phyloP scores from a whole-genome alignment of 495 filamentous ascomycete species.

The Neurospora intermedia region DNA sequence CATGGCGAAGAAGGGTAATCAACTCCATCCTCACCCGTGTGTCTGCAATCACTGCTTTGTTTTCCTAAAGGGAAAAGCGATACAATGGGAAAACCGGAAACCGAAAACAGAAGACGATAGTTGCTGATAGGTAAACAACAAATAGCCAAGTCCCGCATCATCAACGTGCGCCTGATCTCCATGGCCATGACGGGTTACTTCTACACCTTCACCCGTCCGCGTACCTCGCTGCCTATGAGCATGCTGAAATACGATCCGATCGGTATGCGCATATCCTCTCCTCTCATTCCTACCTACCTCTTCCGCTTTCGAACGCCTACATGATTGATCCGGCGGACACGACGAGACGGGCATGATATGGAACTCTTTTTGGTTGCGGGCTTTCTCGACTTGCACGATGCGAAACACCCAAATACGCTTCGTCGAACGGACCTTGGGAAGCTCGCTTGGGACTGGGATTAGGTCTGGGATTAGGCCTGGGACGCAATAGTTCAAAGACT shows the following conservation, averaged over 20 bases:
- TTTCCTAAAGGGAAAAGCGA: background rate
- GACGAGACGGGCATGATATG: too few relatives aligned
- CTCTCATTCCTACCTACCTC: too few relatives aligned
- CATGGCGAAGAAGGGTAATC: constrained; percentile 47
- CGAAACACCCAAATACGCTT: background rate
- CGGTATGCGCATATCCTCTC: constrained; percentile 44
- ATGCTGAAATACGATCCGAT: constrained; percentile 99
- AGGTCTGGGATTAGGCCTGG: background rate
- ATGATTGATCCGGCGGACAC: too few relatives aligned
- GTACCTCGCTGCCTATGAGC: constrained; percentile 70
- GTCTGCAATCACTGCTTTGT: background rate
- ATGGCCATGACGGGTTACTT: constrained; percentile 99
- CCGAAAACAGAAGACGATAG: background rate
- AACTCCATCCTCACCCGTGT: background rate
- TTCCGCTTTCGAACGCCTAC: too few relatives aligned
- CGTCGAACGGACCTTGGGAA: background rate
- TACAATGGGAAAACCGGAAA: background rate
- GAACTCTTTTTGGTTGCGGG: too few relatives aligned
- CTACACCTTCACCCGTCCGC: constrained; percentile 76
- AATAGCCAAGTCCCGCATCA: constrained; percentile 81
- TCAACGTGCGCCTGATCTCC: constrained; percentile 87
- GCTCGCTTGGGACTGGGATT: background rate
- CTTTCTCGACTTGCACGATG: background rate
- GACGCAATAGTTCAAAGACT: background rate
- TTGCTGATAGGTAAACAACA: background rate